A percentile compares a stretch with the other conserved stretches of the same genome.
phyloP scores from a whole-genome alignment of 192 early-diverging fungal genomes.

The Mortierella antarctica region DNA sequence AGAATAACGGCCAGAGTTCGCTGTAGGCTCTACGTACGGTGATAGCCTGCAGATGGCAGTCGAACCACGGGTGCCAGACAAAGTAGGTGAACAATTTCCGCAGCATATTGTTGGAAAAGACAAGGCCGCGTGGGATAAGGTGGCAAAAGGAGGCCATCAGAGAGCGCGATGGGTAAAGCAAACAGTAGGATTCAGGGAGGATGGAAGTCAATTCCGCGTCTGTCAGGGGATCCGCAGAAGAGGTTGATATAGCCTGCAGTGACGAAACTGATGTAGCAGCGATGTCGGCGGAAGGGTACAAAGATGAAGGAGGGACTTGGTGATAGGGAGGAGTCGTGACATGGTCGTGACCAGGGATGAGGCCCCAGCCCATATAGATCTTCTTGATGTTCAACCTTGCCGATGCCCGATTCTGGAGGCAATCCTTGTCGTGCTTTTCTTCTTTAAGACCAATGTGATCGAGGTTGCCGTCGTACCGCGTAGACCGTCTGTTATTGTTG shows the following conservation, averaged over 20 bases:
- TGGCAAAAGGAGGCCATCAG: conserved; percentile 20
- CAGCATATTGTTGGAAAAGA: neutral
- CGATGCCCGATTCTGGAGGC: neutral
- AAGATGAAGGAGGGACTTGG: neutral
- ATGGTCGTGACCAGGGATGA: conserved; percentile 14
- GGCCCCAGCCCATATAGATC: conserved; percentile 30
- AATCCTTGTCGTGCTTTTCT: conserved; percentile 3
- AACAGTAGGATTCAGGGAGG: neutral
- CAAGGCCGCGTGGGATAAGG: conserved; percentile 9
- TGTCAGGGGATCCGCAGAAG: neutral
- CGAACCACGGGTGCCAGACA: conserved; percentile 34
- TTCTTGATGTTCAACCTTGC: conserved; percentile 3
- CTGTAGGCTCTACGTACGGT: conserved; percentile 15
- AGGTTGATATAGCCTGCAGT: neutral
- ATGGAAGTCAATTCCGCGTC: neutral
- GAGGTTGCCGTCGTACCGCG: conserved; percentile 26
- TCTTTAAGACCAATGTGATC: conserved; percentile 31
- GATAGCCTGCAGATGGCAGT: conserved; percentile 29
- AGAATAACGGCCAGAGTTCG: conserved; percentile 26
- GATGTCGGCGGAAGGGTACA: neutral
- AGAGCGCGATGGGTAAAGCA: conserved; percentile 28
- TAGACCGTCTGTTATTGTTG: conserved; percentile 14
- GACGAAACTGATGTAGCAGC: neutral
- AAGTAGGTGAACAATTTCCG: conserved; percentile 36
- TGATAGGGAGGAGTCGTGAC: neutral